Percentiles rank a stretch among this genome's conserved stretches.
Conservation (phyloP, 2,329 filamentous ascomycete species). For the Trichoderma sp. region DNA sequence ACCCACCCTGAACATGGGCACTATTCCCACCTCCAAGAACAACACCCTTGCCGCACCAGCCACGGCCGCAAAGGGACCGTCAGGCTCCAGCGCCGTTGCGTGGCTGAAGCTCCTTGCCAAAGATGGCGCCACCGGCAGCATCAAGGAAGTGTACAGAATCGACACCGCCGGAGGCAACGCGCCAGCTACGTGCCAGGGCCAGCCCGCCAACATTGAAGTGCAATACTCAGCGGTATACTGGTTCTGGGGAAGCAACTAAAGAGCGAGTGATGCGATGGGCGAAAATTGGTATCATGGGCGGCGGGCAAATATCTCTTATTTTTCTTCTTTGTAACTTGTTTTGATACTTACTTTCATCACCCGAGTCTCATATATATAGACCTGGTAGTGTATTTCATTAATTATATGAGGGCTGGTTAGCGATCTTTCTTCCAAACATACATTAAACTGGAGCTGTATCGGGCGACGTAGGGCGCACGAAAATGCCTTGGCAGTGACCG, state of each 20-base stretch:
- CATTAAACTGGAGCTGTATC: neutral
- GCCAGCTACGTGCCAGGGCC: slow-evolving; percentile 72
- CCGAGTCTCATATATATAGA: neutral
- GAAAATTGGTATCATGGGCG: neutral
- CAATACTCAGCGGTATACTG: slow-evolving; percentile 74
- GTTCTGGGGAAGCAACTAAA: slow-evolving; percentile 39
- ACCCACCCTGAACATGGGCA: slow-evolving; percentile 55
- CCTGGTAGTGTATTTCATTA: slow-evolving; percentile 11
- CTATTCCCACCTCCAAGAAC: slow-evolving; percentile 66
- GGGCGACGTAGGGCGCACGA: neutral
- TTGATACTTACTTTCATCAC: neutral
- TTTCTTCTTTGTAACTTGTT: neutral
- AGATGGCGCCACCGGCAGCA: slow-evolving; percentile 58
- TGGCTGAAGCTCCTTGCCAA: slow-evolving; percentile 75
- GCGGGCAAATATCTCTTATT: neutral
- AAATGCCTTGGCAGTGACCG: neutral
- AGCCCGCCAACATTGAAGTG: slow-evolving; percentile 67
- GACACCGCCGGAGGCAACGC: slow-evolving; percentile 81
- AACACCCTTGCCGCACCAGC: slow-evolving; percentile 65
- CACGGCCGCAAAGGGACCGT: slow-evolving; percentile 60
- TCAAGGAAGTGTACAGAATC: slow-evolving; percentile 80
- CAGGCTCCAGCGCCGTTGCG: slow-evolving; percentile 70
- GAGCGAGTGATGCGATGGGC: neutral
- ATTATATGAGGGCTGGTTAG: slow-evolving; percentile 18
- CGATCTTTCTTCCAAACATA: neutral